Conservation (phyloP, 2,329 filamentous ascomycete genomes). For the Scolecobasidium constrictum region DNA sequence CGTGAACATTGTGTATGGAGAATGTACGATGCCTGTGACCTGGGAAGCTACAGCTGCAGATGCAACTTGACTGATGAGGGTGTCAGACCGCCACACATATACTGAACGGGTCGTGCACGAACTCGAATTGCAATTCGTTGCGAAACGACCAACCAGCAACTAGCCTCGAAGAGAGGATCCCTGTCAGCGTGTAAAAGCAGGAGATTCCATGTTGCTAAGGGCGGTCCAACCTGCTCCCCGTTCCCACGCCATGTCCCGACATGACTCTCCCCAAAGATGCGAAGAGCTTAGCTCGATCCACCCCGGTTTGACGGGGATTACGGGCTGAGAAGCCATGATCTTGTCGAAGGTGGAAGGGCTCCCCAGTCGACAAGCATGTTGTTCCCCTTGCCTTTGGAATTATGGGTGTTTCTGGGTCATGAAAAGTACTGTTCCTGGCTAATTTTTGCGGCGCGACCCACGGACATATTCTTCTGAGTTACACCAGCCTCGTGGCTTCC, state of each 20-base stretch:
- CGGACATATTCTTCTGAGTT: too few species aligned
- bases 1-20: neutral
- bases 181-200: neutral
- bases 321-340: neutral
- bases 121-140: neutral
- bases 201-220: neutral
- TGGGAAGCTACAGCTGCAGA: neutral
- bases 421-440: too few species aligned
- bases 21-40: neutral
- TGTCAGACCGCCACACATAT: neutral
- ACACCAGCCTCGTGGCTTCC: too few species aligned
- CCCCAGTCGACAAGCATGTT: neutral
- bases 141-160: neutral
- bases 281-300: neutral
- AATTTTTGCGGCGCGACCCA: too few species aligned
- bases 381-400: too few species aligned
- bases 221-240: neutral
- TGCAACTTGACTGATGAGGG: neutral
- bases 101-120: neutral
- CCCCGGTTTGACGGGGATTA: neutral
- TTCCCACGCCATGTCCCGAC: neutral
- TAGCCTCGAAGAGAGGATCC: neutral
- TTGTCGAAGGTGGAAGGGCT: neutral
- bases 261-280: neutral
- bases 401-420: too few species aligned